These are phyloP conservation scores for Globisporangium camurandrum DNA, from an alignment of 352 stramenopile genomes.

Conservation along the genomic window DNA sequence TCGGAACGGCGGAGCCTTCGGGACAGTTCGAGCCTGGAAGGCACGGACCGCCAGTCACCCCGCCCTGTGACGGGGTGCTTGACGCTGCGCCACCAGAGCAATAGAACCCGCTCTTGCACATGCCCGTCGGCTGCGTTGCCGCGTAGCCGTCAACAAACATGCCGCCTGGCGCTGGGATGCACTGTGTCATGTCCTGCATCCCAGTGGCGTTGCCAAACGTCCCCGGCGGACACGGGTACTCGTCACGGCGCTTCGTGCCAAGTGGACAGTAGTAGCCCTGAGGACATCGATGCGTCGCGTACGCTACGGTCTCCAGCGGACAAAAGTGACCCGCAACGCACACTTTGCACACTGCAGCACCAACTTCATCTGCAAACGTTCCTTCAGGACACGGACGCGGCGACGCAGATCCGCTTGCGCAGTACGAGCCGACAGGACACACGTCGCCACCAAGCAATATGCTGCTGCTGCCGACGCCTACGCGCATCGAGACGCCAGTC, in stretches of 20 bases:
- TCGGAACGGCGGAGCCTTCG: conserved; percentile 73
- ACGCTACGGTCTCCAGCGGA: conserved; percentile 28
- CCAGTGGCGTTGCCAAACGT: conserved; percentile 60
- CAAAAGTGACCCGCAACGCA: conserved; percentile 44
- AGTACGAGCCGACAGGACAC: conserved; percentile 50
- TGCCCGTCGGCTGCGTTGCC: conserved; percentile 31
- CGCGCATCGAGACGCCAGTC: conserved; percentile 17
- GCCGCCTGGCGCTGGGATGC: conserved; percentile 53
- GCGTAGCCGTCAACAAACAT: conserved; percentile 54
- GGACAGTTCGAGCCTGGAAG: conserved; percentile 83
- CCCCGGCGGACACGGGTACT: conserved; percentile 72
- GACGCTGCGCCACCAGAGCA: conserved; percentile 58
- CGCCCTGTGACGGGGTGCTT: conserved; percentile 31
- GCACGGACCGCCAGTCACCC: conserved; percentile 62
- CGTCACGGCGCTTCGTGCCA: conserved; percentile 33
- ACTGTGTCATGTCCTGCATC: conserved; percentile 40
- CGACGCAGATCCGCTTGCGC: conserved; percentile 24
- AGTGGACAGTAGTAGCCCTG: conserved; percentile 77
- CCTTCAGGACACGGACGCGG: conserved; percentile 33
- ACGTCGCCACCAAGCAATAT: conserved; percentile 31
- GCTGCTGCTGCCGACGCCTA: conserved; percentile 5
- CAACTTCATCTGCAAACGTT: conserved; percentile 23
- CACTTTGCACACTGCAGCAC: conserved; percentile 20
- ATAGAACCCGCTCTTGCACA: conserved; percentile 81
- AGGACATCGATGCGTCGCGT: conserved; percentile 51